phyloP scores from a whole-genome alignment of 129 eudicot species.

The Scalesia atractyloides region DNA sequence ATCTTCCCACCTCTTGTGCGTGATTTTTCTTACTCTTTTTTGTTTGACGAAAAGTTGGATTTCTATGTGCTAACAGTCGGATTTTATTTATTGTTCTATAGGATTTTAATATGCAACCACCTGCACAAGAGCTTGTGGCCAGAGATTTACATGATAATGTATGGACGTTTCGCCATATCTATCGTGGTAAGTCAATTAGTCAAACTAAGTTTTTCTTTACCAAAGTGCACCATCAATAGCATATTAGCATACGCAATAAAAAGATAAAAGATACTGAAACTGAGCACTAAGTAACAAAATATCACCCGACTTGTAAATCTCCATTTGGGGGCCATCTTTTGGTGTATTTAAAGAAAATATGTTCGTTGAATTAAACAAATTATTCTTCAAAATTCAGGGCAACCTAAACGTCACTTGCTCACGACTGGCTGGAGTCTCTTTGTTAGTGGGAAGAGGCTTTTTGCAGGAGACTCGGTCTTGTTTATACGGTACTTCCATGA shows the following conservation, averaged over 20 bases:
- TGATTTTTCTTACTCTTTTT: neutral
- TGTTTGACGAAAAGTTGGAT: neutral
- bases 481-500: slow-evolving; percentile 70
- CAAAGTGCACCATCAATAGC: slow-evolving; percentile 5
- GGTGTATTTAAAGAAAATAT: neutral
- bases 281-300: neutral
- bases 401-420: slow-evolving; percentile 97
- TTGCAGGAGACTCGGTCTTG: slow-evolving; percentile 95
- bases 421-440: slow-evolving; percentile 99
- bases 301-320: neutral
- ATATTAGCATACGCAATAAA: neutral
- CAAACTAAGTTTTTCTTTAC: neutral
- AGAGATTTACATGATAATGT: slow-evolving; percentile 80
- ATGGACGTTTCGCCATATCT: slow-evolving; percentile 97
- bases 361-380: slow-evolving; percentile 7
- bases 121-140: slow-evolving; percentile 91
- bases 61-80: neutral
- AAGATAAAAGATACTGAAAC: neutral
- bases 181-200: slow-evolving; percentile 62
- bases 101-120: slow-evolving; percentile 98
- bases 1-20: slow-evolving; percentile 90
- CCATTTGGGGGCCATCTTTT: neutral
- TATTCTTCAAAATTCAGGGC: slow-evolving; percentile 52
- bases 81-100: slow-evolving; percentile 26
- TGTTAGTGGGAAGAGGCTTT: slow-evolving; percentile 88